Evolutionary conservation across 192 early-diverging fungal species (phyloP), one percentile per base, ranked within the genome.

Genomic region (Phycomyces blakesleeanus): DNA sequence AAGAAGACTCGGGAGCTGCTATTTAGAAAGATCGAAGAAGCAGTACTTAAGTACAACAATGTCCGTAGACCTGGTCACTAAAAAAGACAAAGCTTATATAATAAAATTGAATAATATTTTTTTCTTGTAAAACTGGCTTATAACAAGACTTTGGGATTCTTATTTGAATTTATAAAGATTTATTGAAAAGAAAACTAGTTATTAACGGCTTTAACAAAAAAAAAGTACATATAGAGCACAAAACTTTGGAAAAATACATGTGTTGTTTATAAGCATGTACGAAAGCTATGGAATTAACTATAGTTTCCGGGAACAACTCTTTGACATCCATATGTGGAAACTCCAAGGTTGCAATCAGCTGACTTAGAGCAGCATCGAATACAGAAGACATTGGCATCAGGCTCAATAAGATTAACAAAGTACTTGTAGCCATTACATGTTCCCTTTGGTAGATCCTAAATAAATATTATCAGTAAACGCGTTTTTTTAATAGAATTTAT

Each of bases 21-120:
- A 74, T 89, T 87, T 60, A 73, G 68, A 44, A 83, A 84, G 69
- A 85, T 92, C 41, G 82, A 85, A 40, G 84, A 87, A 22, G 84
- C 84, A 9, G 88, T 92, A 10, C 73, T 68, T 5, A 49, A 57
- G 21, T 69, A 62, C 37, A 69, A 69, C 47, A 52, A 54, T 58
- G 24, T 42, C 22, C 39, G 64, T 49, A 51, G 56, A 38, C 55
- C 49, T 27, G 24, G 50, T 24, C 24, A 64, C 16, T 53, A 53
- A 25, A 4, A 22, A 50, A 50, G 14, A 2, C 2, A 2, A 15
- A 2, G 14, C 47, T 50, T 22, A 4, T 22, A 68, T 50, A 47
- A 66, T 69, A 64, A 11, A 61, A 59, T 66, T 47, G 44, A 47
- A 14, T 41, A 10, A 14, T 41, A 41, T 6, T 41, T 6, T 41